phyloP scores from a whole-genome alignment of 2,329 filamentous ascomycete genomes.

The Trichophyton simii region DNA sequence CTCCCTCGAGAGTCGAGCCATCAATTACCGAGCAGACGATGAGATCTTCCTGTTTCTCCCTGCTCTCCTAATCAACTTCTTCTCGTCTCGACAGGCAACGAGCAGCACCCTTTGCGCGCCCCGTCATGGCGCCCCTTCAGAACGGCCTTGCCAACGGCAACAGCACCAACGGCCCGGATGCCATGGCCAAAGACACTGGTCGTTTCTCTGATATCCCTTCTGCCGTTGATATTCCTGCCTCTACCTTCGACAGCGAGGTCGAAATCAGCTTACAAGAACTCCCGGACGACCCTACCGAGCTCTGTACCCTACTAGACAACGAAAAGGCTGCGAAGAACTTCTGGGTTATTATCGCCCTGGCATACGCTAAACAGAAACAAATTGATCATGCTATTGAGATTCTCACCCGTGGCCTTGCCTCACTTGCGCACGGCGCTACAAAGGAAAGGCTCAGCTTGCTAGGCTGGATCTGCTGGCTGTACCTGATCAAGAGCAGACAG shows the following conservation, averaged over 20 bases:
- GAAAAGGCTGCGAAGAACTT: slow-evolving; percentile 82
- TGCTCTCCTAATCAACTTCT: neutral
- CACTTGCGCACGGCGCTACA: slow-evolving; percentile 54
- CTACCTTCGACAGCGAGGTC: slow-evolving; percentile 54
- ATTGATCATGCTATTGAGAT: slow-evolving; percentile 69
- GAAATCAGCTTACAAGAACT: slow-evolving; percentile 88
- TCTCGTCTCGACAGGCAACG: neutral
- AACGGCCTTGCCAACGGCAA: slow-evolving; percentile 43
- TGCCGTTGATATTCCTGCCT: slow-evolving; percentile 52
- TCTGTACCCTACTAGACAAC: slow-evolving; percentile 89
- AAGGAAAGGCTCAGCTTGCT: slow-evolving; percentile 79
- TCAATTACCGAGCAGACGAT: neutral
- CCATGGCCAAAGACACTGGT: slow-evolving; percentile 19
- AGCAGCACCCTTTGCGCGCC: neutral
- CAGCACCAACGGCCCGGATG: slow-evolving; percentile 28
- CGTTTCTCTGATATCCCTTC: slow-evolving; percentile 52
- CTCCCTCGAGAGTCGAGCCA: neutral
- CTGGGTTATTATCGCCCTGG: slow-evolving; percentile 96
- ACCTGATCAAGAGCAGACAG: slow-evolving; percentile 76
- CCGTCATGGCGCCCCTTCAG: slow-evolving; percentile 34
- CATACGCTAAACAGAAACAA: slow-evolving; percentile 92
- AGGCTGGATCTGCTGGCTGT: slow-evolving; percentile 79
- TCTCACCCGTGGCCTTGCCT: slow-evolving; percentile 58
- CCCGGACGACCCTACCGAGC: slow-evolving; percentile 83
- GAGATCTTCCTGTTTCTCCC: neutral